Percentiles rank a stretch among this genome's conserved stretches.
Evolutionary conservation across 2,329 filamentous ascomycete genomes (phyloP).

Genomic region (Epichloe coenophiala): DNA sequence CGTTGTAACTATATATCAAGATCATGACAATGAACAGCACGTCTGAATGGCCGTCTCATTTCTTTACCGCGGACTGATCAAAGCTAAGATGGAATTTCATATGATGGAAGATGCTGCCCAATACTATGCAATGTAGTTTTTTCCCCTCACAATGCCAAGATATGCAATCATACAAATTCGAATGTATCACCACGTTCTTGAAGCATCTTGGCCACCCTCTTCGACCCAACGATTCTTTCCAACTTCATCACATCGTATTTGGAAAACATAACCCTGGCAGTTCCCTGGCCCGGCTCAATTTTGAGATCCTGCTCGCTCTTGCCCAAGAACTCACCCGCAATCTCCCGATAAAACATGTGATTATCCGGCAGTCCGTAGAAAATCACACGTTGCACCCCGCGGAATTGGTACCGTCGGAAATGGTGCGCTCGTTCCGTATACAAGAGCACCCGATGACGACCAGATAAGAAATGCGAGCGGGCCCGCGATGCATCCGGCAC

Average conservation of each 20-base stretch:
- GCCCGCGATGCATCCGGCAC: slow-evolving; percentile 69
- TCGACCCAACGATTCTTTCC: slow-evolving; percentile 74
- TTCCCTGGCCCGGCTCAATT: slow-evolving; percentile 45
- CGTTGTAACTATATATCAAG: slow-evolving; percentile 2
- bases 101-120: neutral
- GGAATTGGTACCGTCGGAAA: slow-evolving; percentile 75
- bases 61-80: neutral
- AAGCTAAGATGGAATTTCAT: neutral
- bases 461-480: slow-evolving; percentile 73
- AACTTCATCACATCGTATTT: slow-evolving; percentile 82
- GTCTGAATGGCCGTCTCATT: neutral
- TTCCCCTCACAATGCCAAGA: neutral
- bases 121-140: neutral
- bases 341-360: slow-evolving; percentile 64
- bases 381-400: slow-evolving; percentile 70
- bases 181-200: slow-evolving; percentile 79
- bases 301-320: slow-evolving; percentile 43
- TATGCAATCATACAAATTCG: slow-evolving; percentile 61
- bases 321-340: slow-evolving; percentile 54
- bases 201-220: slow-evolving; percentile 73
- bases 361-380: slow-evolving; percentile 90
- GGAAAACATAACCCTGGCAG: slow-evolving; percentile 57
- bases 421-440: slow-evolving; percentile 97
- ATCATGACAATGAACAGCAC: neutral
- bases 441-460: slow-evolving; percentile 68